Percentiles rank a stretch among this genome's conserved stretches.
phyloP scores from a whole-genome alignment of 1,284 basidiomycete genomes.

The Tremellales sp. region DNA sequence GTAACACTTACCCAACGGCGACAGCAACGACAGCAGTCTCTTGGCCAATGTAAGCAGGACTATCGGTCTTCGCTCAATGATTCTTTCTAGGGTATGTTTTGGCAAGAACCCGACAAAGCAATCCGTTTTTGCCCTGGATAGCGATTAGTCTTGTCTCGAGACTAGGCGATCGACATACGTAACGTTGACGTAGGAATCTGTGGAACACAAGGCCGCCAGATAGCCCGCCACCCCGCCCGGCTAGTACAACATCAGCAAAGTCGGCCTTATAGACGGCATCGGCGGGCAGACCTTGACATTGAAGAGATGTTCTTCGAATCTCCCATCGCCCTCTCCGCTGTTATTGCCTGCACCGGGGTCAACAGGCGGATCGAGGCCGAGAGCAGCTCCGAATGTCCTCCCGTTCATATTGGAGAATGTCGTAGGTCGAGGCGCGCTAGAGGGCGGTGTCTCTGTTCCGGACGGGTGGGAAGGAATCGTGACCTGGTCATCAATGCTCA shows the following conservation, averaged over 20 bases:
- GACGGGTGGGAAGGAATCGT: constrained; percentile 18
- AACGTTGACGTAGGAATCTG: constrained; percentile 93
- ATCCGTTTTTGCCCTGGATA: constrained; percentile 83
- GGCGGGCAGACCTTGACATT: constrained; percentile 63
- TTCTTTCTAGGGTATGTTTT: constrained; percentile 76
- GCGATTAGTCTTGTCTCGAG: background rate
- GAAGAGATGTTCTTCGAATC: constrained; percentile 63
- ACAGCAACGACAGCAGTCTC: constrained; percentile 86
- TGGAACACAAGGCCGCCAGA: constrained; percentile 86
- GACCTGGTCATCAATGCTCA: constrained; percentile 9
- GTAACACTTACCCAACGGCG: constrained; percentile 66
- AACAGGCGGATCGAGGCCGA: constrained; percentile 24
- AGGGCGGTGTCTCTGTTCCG: constrained; percentile 14
- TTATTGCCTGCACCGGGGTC: constrained; percentile 4
- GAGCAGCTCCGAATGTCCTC: constrained; percentile 36
- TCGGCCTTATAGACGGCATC: background rate
- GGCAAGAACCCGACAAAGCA: constrained; percentile 94
- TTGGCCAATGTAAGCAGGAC: constrained; percentile 96
- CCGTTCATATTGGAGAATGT: constrained; percentile 13
- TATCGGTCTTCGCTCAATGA: constrained; percentile 90
- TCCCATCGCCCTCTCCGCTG: constrained; percentile 1
- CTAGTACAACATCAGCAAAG: constrained; percentile 49
- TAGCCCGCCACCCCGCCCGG: constrained; percentile 98
- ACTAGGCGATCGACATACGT: constrained; percentile 21
- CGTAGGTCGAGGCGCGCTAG: constrained; percentile 8